Evolutionary conservation across 73 alveolate genomes (phyloP).

Genomic region (Tetrahymena borealis): DNA sequence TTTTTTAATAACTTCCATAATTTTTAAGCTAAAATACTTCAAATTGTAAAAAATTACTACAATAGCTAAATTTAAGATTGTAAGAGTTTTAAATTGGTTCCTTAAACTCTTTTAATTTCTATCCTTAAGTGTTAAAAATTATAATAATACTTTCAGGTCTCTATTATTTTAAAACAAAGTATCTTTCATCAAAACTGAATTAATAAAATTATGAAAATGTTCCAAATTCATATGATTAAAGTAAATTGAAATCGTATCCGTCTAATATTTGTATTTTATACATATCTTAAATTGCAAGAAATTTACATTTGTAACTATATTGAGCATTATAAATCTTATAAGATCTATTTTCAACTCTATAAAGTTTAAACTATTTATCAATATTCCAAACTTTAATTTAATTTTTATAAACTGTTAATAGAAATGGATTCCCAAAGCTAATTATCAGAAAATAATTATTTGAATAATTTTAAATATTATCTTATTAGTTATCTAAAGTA

Average conservation of each 20-base stretch:
- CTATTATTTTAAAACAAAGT: neutral
- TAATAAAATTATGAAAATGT: neutral
- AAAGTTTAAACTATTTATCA: neutral
- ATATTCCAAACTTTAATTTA: neutral
- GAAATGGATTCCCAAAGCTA: neutral
- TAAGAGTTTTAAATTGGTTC: neutral
- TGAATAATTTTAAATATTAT: neutral
- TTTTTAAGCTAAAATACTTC: no score
- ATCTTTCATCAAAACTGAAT: neutral
- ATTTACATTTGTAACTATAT: neutral
- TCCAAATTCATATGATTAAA: neutral
- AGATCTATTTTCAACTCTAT: neutral
- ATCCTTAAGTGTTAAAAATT: neutral
- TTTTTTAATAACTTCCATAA: no score
- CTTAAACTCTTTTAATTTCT: neutral
- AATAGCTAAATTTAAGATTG: neutral
- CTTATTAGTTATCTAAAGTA: neutral
- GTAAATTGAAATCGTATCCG: neutral
- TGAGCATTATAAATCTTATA: neutral
- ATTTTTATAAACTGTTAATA: neutral
- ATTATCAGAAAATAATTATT: neutral
- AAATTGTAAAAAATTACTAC: neutral
- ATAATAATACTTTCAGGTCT: neutral
- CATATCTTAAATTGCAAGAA: neutral
- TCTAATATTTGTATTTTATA: neutral